phyloP scores from a whole-genome alignment of 495 filamentous ascomycete species.

The Trichocladium uniseriatum region DNA sequence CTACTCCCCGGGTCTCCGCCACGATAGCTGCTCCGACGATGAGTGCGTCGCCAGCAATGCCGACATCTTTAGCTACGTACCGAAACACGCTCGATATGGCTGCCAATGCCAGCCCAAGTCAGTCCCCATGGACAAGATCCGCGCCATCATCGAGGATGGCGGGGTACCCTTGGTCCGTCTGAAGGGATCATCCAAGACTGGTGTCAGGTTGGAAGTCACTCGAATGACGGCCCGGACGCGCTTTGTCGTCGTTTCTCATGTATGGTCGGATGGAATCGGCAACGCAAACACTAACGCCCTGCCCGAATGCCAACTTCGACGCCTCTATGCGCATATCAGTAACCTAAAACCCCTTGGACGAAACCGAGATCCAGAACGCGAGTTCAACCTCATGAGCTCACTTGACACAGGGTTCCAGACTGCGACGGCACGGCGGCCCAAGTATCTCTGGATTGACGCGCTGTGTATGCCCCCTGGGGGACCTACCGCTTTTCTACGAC shows the following conservation, averaged over 20 bases:
- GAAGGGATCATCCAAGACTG: background rate
- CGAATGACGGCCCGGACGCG: slow-evolving; percentile 14
- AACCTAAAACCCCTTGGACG: slow-evolving; percentile 6
- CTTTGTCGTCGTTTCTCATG: slow-evolving; percentile 16
- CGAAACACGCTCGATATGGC: slow-evolving; percentile 14
- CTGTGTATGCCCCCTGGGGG: slow-evolving; percentile 16
- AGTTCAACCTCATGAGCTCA: slow-evolving; percentile 11
- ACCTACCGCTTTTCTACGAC: background rate
- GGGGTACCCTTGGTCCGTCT: slow-evolving; percentile 16
- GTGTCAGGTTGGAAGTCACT: slow-evolving; percentile 4
- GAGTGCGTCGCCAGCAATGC: slow-evolving; percentile 16
- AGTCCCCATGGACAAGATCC: slow-evolving; percentile 10
- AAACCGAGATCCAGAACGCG: background rate
- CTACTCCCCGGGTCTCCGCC: slow-evolving; percentile 5
- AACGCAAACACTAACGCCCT: slow-evolving; percentile 13
- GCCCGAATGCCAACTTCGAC: slow-evolving; percentile 18
- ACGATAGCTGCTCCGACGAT: slow-evolving; percentile 12
- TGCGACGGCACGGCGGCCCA: slow-evolving; percentile 1
- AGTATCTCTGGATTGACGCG: slow-evolving; percentile 20
- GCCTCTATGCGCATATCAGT: slow-evolving; percentile 10
- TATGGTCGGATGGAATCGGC: slow-evolving; percentile 15
- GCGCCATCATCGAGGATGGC: slow-evolving; percentile 13
- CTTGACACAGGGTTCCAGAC: slow-evolving; percentile 15
- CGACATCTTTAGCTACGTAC: slow-evolving; percentile 14
- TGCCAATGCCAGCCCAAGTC: slow-evolving; percentile 16